Percentiles rank a stretch among this genome's conserved stretches.
Evolutionary conservation across 179 eudicot species (phyloP).

Genomic region (Corrigiola litoralis): DNA sequence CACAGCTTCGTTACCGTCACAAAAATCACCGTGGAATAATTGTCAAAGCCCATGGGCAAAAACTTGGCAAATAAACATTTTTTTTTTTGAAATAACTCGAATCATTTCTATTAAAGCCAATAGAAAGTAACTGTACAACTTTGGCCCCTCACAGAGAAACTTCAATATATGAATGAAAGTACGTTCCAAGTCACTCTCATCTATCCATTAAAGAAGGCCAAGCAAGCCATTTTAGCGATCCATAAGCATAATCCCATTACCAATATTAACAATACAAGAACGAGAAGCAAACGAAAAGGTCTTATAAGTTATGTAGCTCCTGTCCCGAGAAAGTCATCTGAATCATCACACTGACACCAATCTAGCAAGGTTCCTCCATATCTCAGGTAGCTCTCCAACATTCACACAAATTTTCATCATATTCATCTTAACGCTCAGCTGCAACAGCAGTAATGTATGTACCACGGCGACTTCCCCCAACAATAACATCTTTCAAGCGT

Average conservation of each 20-base stretch:
- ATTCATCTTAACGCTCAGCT: conserved; percentile 52
- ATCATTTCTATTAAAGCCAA: neutral
- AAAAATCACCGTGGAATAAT: too few relatives aligned
- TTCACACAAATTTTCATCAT: conserved; percentile 26
- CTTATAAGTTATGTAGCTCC: conserved; percentile 11
- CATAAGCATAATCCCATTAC: conserved; percentile 12
- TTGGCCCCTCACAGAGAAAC: neutral
- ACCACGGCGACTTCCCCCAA: conserved; percentile 60
- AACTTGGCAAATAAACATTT: too few relatives aligned
- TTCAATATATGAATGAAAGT: neutral
- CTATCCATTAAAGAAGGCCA: conserved; percentile 18
- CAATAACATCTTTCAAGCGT: conserved; percentile 69
- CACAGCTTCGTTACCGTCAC: too few relatives aligned
- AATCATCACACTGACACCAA: conserved; percentile 11
- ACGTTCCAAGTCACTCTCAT: conserved; percentile 5
- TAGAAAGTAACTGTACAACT: conserved; percentile 19
- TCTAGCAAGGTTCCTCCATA: neutral
- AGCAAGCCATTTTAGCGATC: conserved; percentile 18
- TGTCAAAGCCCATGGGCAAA: too few relatives aligned
- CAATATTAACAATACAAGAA: conserved; percentile 20
- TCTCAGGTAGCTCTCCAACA: conserved; percentile 1
- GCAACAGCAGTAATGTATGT: conserved; percentile 45
- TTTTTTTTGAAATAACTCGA: too few relatives aligned
- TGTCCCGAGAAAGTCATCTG: conserved; percentile 12
- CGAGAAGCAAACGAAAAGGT: conserved; percentile 15